phyloP scores from a whole-genome alignment of 139 green algal genomes.

The Tetraselmis chui region DNA sequence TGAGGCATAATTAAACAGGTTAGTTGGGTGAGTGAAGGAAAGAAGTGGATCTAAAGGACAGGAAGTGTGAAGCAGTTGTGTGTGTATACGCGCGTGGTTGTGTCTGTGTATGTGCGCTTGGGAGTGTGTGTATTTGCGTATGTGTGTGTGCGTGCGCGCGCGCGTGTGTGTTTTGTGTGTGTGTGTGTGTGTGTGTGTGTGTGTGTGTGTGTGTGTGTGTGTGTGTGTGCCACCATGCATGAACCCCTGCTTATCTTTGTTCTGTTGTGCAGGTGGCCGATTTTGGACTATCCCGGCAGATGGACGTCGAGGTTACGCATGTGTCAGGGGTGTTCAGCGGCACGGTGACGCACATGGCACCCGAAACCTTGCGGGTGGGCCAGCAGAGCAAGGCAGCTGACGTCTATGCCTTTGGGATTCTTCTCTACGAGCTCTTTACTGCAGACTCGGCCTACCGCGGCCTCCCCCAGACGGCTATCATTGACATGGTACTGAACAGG shows the following conservation, averaged over 20 bases:
- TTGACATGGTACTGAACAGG: constrained; percentile 6
- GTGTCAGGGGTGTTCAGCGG: constrained; percentile 10
- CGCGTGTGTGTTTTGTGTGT: too few species aligned
- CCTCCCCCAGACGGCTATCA: constrained; percentile 12
- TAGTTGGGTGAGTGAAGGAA: too few species aligned
- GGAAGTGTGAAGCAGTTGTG: too few species aligned
- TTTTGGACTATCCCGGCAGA: not conserved
- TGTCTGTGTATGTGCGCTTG: not conserved
- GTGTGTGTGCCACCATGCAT: too few species aligned
- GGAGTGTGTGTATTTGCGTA: not conserved
- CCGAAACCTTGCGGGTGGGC: constrained; percentile 25
- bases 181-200: too few species aligned
- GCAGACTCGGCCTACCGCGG: constrained; percentile 37
- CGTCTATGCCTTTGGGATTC: constrained; percentile 35
- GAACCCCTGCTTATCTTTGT: not conserved
- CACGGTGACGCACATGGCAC: constrained; percentile 53
- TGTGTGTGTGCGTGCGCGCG: not conserved
- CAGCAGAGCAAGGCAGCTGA: constrained; percentile 12
- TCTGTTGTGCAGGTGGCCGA: not conserved
- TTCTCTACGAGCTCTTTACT: constrained; percentile 33
- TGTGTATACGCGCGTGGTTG: not conserved
- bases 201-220: too few species aligned
- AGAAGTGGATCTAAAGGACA: too few species aligned
- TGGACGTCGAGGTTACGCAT: not conserved
- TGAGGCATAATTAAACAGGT: too few species aligned